phyloP scores from a whole-genome alignment of 139 green algal species.

The Edaphochlamys debaryana region DNA sequence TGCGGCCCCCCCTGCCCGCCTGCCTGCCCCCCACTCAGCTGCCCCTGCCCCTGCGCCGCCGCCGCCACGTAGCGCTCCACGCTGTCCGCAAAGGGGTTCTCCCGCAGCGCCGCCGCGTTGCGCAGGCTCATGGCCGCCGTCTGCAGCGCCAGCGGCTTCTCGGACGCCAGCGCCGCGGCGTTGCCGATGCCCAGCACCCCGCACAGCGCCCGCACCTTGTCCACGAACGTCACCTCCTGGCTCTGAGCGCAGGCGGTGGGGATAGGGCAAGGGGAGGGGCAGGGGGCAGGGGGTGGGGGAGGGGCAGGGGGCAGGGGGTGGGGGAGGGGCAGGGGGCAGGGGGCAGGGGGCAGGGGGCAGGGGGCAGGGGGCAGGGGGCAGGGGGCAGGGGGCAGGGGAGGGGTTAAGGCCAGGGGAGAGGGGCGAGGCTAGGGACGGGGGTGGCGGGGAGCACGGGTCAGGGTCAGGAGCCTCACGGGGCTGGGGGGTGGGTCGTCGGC shows the following conservation, averaged over 20 bases:
- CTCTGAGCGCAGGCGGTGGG: not conserved
- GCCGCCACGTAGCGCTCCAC: slow-evolving; percentile 43
- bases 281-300: not conserved
- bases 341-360: not conserved
- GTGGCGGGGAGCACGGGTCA: no score
- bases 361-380: not conserved
- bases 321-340: not conserved
- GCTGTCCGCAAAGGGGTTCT: slow-evolving; percentile 55
- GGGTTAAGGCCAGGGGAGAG: not conserved
- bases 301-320: not conserved
- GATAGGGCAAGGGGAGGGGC: not conserved
- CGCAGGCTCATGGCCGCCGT: slow-evolving; percentile 43
- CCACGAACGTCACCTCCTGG: slow-evolving; percentile 55
- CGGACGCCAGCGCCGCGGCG: slow-evolving; percentile 5
- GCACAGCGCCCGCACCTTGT: slow-evolving; percentile 55
- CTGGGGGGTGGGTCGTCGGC: no score
- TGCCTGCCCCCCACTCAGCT: no score
- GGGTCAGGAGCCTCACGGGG: no score
- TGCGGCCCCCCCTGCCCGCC: no score
- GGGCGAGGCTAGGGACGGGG: no score
- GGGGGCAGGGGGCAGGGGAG: not conserved
- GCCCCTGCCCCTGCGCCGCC: no score
- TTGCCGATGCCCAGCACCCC: slow-evolving; percentile 56
- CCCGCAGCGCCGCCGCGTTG: slow-evolving; percentile 30
- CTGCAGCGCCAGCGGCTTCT: slow-evolving; percentile 41